Base-by-base conservation (phyloP, 2,329 filamentous ascomycete genomes). In the Xylariaceae sp. region DNA sequence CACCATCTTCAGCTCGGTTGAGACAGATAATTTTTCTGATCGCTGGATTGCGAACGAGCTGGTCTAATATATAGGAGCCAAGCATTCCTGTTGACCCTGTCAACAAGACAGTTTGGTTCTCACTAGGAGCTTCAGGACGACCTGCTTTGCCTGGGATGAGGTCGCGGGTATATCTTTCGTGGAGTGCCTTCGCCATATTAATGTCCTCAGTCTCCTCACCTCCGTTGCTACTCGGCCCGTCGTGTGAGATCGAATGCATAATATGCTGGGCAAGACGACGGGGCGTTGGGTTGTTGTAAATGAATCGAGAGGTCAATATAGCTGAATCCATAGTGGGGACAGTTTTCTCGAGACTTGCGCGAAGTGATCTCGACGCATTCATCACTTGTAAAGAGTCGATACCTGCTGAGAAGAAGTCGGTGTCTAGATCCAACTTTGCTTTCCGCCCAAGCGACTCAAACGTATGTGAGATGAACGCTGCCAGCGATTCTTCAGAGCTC, bases 321-420 rank as follows among this genome's bases (percentile, higher is more conserved):
- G 39, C n/a, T 23, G 40, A 20, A 5, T 39, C n/a, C 13, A 48
- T 3, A 16, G 8, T 16, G 7, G 33, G 33, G 7, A 36, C 33
- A 9, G 33, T 15, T 36, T 36, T 36, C 8, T 26, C 11, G 4
- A 55, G 42, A 24, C 29, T 44, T 4, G 43, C 43, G 3, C 50
- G 45, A 32, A 58, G 55, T 18, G 18, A 27, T 27, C 52, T 42
- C 16, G 45, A 45, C 21, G 39, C 56, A 33, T 58, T 58, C 36
- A 74, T 69, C 3, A 76, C 69, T 18, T 75, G 70, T 24, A 77
- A 58, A 0, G 74, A 77, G 55, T 77, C 73, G 30, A 76, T 62
- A 0, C 75, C 74, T 1, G 67, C 61, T 2, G 61, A 61, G 42
- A 77, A 76, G 35, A 77, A 68, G 52, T 76, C 73, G 1, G 64